Conservation (phyloP, 2,329 filamentous ascomycete species). For the Plenodomus biglobosus region DNA sequence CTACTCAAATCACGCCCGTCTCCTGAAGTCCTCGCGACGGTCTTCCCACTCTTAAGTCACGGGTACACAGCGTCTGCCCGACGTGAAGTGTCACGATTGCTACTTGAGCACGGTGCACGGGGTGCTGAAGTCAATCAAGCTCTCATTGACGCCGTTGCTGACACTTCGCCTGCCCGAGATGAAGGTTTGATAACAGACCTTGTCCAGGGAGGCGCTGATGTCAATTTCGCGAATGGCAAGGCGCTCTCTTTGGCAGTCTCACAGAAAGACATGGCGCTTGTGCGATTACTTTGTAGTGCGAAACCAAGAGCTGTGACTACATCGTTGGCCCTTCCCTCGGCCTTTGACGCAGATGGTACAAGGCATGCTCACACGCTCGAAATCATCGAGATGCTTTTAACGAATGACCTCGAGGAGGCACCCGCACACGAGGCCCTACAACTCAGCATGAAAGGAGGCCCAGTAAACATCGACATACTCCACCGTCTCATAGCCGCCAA, state of each 20-base stretch:
- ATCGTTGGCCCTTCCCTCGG: slow-evolving; percentile 32
- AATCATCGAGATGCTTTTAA: slow-evolving; percentile 34
- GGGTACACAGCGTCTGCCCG: slow-evolving; percentile 25
- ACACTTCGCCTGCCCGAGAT: slow-evolving; percentile 29
- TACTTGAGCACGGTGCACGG: slow-evolving; percentile 31
- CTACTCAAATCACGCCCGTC: slow-evolving; percentile 27
- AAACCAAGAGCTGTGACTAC: slow-evolving; percentile 22
- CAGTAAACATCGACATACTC: slow-evolving; percentile 38
- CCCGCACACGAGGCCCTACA: slow-evolving; percentile 24
- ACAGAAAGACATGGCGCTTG: slow-evolving; percentile 30
- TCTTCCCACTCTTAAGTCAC: slow-evolving; percentile 27
- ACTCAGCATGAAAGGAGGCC: slow-evolving; percentile 34
- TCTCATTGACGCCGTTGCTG: slow-evolving; percentile 31
- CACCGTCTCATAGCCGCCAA: slow-evolving; percentile 28
- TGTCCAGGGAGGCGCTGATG: slow-evolving; percentile 25
- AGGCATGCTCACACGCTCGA: slow-evolving; percentile 25
- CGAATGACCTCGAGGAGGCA: slow-evolving; percentile 25
- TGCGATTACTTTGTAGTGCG: slow-evolving; percentile 30
- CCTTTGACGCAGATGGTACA: slow-evolving; percentile 26
- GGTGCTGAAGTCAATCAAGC: slow-evolving; percentile 34
- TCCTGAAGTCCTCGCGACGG: slow-evolving; percentile 22
- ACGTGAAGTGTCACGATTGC: slow-evolving; percentile 21
- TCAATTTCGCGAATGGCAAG: slow-evolving; percentile 30
- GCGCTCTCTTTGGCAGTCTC: slow-evolving; percentile 26
- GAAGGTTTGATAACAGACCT: slow-evolving; percentile 30